phyloP scores from a whole-genome alignment of 2,329 filamentous ascomycete genomes.

The Sclerotinia nivalis region DNA sequence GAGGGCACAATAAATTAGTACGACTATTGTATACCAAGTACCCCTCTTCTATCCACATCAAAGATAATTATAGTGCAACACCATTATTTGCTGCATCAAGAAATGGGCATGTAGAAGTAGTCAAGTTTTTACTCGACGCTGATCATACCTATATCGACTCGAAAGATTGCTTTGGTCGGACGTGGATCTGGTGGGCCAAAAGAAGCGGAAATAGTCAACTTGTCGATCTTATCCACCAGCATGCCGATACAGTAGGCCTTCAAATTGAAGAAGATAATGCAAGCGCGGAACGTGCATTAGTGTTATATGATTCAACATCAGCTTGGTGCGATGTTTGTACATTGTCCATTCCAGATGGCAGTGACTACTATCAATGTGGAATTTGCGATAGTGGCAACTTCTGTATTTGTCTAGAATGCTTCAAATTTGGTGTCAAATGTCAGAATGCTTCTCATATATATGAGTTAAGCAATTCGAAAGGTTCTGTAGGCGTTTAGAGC shows the following conservation, averaged over 20 bases:
- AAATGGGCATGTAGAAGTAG: not conserved
- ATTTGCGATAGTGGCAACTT: too few species aligned
- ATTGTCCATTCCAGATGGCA: too few species aligned
- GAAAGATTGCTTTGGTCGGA: not conserved
- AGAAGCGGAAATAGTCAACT: constrained; percentile 3
- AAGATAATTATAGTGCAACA: not conserved
- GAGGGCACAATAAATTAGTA: not conserved
- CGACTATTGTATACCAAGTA: not conserved
- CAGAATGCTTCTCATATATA: too few species aligned
- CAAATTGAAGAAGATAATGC: not conserved
- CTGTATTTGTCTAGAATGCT: too few species aligned
- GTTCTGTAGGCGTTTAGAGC: too few species aligned
- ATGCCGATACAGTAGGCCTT: not conserved
- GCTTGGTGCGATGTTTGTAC: not conserved
- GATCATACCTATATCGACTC: not conserved
- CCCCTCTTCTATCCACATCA: not conserved
- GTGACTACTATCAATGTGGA: too few species aligned
- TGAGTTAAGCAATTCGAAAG: too few species aligned
- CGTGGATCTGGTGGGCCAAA: not conserved
- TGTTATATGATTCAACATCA: not conserved
- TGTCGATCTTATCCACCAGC: not conserved
- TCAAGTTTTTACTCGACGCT: not conserved
- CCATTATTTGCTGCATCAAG: not conserved
- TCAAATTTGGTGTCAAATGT: too few species aligned
- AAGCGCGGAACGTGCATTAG: not conserved